Evolutionary conservation across 2,329 filamentous ascomycete species (phyloP), one percentile per base, ranked within the genome.

Genomic region (Ophiostoma novo-ulmi): DNA sequence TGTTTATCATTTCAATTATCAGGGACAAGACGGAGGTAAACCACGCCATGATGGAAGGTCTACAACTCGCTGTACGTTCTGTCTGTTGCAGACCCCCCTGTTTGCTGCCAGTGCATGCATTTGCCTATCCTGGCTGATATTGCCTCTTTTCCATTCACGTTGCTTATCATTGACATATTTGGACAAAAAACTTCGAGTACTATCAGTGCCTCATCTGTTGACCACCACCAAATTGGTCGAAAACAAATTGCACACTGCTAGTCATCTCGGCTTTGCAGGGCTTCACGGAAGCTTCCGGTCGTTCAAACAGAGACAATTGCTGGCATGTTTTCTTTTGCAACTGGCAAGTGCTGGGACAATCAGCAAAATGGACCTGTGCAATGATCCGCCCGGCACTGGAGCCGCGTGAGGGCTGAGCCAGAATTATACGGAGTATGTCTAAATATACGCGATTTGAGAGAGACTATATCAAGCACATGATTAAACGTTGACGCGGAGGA

Each of bases 401-500:
- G 26, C 58, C 58, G 58, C n/a, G 22, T 26, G 22, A 58, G 11
- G 52, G 52, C 52, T 10, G 52, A 22, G 22, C 52, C n/a, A 58
- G 52, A 58, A 10, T 22, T 58, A 3, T 58, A 58, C 52, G 44
- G 17, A 20, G 17, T 48, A 48, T 20, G 17, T 20, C 17, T 48
- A 8, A 5, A 17, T 26, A 22, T 11, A 26, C 10, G 22, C 52
- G 22, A 58, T 58, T 22, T 58, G 10, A 58, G 11, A 26, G 26
- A 35, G 26, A 58, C 58, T 63, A 63, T 31, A 20, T 26, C 58
- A 31, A 38, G 69, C 71, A 72, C 69, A 72, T 70, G 71, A 70
- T 69, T 66, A 64, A 67, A 39, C 31, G 36, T 69, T 70, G 71
- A 70, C 71, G 69, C 71, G 71, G 70, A 65, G 10, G 36, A 22